phyloP scores from a whole-genome alignment of 2,329 filamentous ascomycete species.

The Huntiella omanensis region DNA sequence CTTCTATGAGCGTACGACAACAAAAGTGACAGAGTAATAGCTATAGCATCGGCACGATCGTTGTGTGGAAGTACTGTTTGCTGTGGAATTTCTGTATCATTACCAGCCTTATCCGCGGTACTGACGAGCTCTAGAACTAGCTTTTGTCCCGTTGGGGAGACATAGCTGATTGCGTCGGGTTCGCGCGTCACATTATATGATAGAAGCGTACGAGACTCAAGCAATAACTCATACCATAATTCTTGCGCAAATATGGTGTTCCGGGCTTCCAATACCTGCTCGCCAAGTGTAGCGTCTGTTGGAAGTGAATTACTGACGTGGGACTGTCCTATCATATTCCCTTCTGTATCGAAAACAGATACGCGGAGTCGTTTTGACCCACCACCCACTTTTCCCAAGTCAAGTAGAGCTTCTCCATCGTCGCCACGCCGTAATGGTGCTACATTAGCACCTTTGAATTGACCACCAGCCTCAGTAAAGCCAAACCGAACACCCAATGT shows the following conservation, averaged over 20 bases:
- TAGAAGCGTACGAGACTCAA: constrained; percentile 57
- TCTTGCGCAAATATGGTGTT: constrained; percentile 72
- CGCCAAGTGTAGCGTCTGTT: constrained; percentile 38
- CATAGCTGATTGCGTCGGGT: constrained; percentile 36
- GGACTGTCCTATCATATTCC: constrained; percentile 38
- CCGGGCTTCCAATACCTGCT: constrained; percentile 53
- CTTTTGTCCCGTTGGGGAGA: constrained; percentile 30
- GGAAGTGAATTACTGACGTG: constrained; percentile 26
- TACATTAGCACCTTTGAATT: constrained; percentile 52
- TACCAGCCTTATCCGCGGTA: constrained; percentile 27
- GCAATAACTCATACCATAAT: constrained; percentile 72
- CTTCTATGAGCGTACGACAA: constrained; percentile 63
- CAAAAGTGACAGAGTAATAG: constrained; percentile 53
- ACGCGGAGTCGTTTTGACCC: constrained; percentile 47
- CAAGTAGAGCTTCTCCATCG: constrained; percentile 58
- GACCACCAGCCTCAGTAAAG: constrained; percentile 52
- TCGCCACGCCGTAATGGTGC: constrained; percentile 58
- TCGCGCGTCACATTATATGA: constrained; percentile 50
- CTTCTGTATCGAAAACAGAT: constrained; percentile 33
- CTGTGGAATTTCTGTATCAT: constrained; percentile 11
- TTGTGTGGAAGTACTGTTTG: constrained; percentile 22
- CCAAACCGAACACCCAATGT: constrained; percentile 76
- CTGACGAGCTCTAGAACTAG: constrained; percentile 49
- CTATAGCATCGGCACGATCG: constrained; percentile 43
- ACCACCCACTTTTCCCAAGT: constrained; percentile 35